A percentile compares a stretch with the other conserved stretches of the same genome.
Evolutionary conservation across 495 filamentous ascomycete genomes (phyloP).

Genomic region (Penicillium psychrofluorescens): DNA sequence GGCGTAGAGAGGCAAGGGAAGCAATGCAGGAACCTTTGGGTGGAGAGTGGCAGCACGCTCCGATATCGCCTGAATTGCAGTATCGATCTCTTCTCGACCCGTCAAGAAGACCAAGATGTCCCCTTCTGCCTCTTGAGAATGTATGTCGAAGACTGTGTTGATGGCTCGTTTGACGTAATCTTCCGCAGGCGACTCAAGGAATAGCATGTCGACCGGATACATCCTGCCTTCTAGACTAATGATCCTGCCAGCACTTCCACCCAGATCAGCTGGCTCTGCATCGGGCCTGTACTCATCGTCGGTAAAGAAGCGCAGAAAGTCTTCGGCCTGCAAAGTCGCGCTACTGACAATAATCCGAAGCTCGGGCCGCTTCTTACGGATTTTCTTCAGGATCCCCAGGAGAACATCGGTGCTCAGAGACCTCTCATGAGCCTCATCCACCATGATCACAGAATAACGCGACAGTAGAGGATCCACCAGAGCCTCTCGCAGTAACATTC

Average conservation of each 20-base stretch:
- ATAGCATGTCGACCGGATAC: conserved; percentile 87
- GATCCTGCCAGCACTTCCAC: conserved; percentile 55
- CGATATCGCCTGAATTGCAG: conserved; percentile 65
- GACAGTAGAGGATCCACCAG: conserved; percentile 88
- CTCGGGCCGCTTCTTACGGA: conserved; percentile 72
- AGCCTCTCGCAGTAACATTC: conserved; percentile 87
- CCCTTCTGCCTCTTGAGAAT: conserved; percentile 74
- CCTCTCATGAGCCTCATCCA: conserved; percentile 96
- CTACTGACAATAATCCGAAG: conserved; percentile 88
- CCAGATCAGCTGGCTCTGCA: conserved; percentile 30
- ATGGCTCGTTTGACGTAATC: conserved; percentile 85
- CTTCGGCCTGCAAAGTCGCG: conserved; percentile 87
- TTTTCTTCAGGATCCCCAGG: conserved; percentile 91
- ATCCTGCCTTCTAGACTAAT: conserved; percentile 86
- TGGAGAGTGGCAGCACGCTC: conserved; percentile 74
- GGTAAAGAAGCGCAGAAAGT: conserved; percentile 78
- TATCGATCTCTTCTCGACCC: conserved; percentile 89
- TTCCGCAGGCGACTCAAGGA: conserved; percentile 71
- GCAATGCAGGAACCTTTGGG: conserved; percentile 57
- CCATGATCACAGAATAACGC: conserved; percentile 95
- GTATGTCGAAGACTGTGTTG: conserved; percentile 88
- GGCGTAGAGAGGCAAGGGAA: conserved; percentile 81
- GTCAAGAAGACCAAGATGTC: conserved; percentile 92
- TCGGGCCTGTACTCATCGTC: conserved; percentile 34
- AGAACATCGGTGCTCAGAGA: conserved; percentile 92